Conservation (phyloP, 257 asterid species). For the Solanum pinnatisectum region DNA sequence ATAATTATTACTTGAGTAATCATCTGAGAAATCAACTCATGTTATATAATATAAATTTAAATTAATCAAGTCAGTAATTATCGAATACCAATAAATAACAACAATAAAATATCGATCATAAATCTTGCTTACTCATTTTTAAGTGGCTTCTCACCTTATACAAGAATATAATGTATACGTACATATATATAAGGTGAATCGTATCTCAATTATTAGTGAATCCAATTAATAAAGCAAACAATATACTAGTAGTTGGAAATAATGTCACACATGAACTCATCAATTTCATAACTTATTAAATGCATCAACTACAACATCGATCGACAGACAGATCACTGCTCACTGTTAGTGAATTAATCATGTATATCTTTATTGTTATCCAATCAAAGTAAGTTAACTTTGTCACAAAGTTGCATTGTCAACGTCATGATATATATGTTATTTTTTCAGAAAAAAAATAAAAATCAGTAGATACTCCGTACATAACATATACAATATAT, state of each 20-base stretch:
- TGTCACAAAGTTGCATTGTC: background rate
- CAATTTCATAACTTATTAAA: background rate
- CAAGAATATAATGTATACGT: background rate
- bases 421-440: background rate
- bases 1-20: background rate
- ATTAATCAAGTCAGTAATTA: background rate
- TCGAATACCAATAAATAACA: background rate
- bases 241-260: background rate
- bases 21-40: fast-evolving
- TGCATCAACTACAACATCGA: background rate
- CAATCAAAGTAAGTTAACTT: background rate
- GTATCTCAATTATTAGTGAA: background rate
- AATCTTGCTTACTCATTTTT: background rate
- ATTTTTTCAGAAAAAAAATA: background rate
- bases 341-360: background rate
- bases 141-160: background rate
- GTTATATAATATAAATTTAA: background rate
- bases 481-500: background rate
- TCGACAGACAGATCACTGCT: background rate
- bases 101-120: background rate
- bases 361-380: background rate
- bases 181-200: background rate
- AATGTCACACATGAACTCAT: background rate
- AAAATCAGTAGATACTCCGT: background rate
- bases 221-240: background rate